Base-by-base conservation (phyloP, 148 eudicot species). In the Vaccinium myrtillus region DNA sequence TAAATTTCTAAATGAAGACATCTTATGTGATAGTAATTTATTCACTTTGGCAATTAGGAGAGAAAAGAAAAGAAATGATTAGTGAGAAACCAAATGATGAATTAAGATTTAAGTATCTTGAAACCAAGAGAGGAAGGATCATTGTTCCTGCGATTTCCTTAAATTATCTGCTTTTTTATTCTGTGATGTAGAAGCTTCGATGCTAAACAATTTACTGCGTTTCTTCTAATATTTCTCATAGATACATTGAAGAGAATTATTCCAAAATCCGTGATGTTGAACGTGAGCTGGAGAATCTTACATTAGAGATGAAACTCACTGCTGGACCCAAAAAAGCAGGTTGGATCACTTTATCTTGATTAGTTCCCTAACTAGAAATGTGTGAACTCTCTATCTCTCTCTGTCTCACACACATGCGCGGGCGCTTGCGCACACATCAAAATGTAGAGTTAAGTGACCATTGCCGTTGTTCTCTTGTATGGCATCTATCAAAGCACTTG, bases 261-360 rank as follows among this genome's bases (percentile, higher is more conserved):
- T 83, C 99, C 25, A 94, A 96, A 88, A 96, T 96, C 80, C 98
- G 95, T 84, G 99, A 94, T 85, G 99, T 96, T 84, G 99, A 96
- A 48, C 91, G 92, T 51, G 99, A 96, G 90, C 87, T 96, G 75
- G 88, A 90, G 80, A 93, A 92, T 89, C 99, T 94, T 56, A 85
- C 87, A 10, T 80, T 96, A 90, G 99, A 96, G 89, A 85, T 96
- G 91, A 96, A 96, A 88, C 99, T 96, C 84, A 94, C 98, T n/a
- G 89, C 99, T 77, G 99, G 97, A 49, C 97, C 98, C 83, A 96
- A 96, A 88, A 94, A 92, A 86, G 98, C 98, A 86, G 99, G 99
- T 96, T 77, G 39, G 84, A 84, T 59, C 75, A 79, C 46, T 67
- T 67, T 79, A 5, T 55, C 71, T 76, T 3, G 32, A 49, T 36